These are phyloP conservation scores for Fennellomyces sp. DNA, from an alignment of 371 early-diverging fungal genomes.

Conservation along the genomic window DNA sequence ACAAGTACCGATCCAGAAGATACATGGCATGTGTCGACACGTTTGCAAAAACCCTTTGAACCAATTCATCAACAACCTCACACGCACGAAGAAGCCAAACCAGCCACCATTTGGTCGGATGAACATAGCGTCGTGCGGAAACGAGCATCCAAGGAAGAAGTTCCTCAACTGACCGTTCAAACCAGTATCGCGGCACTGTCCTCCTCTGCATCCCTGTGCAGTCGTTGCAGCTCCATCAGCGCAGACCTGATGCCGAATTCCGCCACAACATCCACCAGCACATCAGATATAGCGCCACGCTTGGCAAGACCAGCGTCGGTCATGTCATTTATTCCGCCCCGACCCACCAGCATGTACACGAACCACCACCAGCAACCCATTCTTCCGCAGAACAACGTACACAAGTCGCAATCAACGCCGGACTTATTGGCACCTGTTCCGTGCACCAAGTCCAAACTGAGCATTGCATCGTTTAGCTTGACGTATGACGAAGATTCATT, in stretches of 20 bases:
- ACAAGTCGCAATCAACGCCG: slow-evolving; percentile 11
- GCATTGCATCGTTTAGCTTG: slow-evolving; percentile 28
- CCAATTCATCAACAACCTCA: slow-evolving; percentile 11
- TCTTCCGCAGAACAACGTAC: slow-evolving; percentile 12
- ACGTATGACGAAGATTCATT: slow-evolving; percentile 28
- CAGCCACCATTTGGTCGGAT: slow-evolving; percentile 14
- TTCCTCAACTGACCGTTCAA: not conserved
- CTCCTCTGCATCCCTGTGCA: slow-evolving; percentile 16
- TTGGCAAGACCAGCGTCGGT: slow-evolving; percentile 1
- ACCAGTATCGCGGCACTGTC: not conserved
- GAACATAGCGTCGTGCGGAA: slow-evolving; percentile 2
- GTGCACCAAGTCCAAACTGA: slow-evolving; percentile 8
- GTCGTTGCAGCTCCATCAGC: slow-evolving; percentile 21
- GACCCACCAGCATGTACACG: not conserved
- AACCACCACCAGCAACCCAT: slow-evolving; percentile 6
- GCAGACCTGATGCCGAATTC: too few species aligned
- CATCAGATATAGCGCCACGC: not conserved
- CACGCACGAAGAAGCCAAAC: slow-evolving; percentile 14
- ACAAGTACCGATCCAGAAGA: not conserved
- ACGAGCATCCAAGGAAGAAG: slow-evolving; percentile 14
- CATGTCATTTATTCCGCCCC: not conserved
- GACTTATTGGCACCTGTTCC: not conserved
- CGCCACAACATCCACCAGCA: not conserved
- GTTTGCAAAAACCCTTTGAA: slow-evolving; percentile 21
- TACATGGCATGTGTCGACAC: too few species aligned